Base-by-base conservation (phyloP, 2,329 filamentous ascomycete genomes). In the Penicillium sp. region DNA sequence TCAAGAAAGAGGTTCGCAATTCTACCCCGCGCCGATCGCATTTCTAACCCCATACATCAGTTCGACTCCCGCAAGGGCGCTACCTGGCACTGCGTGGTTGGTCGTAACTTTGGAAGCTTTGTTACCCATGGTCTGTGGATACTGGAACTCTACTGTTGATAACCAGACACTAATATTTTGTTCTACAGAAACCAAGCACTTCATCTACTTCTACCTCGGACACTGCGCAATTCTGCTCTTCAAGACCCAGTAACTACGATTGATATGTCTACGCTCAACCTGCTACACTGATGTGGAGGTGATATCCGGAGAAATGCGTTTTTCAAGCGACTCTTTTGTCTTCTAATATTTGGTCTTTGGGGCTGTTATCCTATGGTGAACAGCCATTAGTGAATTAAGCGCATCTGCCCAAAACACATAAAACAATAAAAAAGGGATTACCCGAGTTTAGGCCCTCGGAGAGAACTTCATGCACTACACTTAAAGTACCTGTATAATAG, bases 161-260 rank as follows among this genome's bases (percentile, higher is more conserved):
- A 39, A 47, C 38, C 19, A 23, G 15, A 53, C 53, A 55, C 71
- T 63, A 23, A 56, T 43, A 56, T 45, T 3, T 9, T 42, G 38
- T 39, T 47, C 36, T 15, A 36, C 80, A 97, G 94, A 97, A 78
- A 97, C 94, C 29, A 97, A 97, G 81, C 94, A 99, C 79, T 99
- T 99, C 82, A 97, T 99, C 76, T 99, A 99, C 82, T 99, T 99
- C 82, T 99, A 99, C 81, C 89, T 99, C 59, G 94, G 94, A 54
- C 94, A 97, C 83, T 97, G 92, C 77, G 94, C 94, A 59, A 97
- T 99, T 74, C 85, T 99, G 56, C 87, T 99, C 53, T 99, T 97
- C 87, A 99, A 99, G 85, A 99, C 94, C 41, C 93, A 97, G 86
- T 97, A 70, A 67, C 61, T 49, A n/a, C 21, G 29, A 53, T 36